Base-by-base conservation (phyloP, 176 grass and related monocot genomes). In the Zoysia pacifica region DNA sequence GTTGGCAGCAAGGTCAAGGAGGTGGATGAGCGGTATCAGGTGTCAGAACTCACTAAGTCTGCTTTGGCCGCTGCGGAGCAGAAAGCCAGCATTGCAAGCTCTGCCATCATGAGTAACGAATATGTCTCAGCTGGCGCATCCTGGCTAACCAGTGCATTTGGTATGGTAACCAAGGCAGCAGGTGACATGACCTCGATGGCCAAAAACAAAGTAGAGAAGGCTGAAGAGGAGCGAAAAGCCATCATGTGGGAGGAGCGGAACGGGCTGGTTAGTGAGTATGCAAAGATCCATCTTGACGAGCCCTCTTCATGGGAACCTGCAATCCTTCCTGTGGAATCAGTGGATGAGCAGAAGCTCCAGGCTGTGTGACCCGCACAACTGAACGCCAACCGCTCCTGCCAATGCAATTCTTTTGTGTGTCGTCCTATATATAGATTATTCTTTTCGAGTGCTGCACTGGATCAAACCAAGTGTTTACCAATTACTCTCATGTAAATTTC, bases 91-190 rank as follows among this genome's bases (percentile, higher is more conserved):
- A 81, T 71, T 55, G 92, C 96, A 13, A 76, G 90, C 49, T 86
- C 92, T 5, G 96, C 86, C 65, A 86, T 99, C 66, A 77, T 99
- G 92, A 81, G 71, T 58, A 95, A 95, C 83, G 86, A 80, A 5
- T 99, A 99, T 37, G 96, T 99, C 39, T 94, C 96, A 11, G 86
- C 86, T 54, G 92, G 96, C 15, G 90, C 96, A 11, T 99, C 90
- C 6, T 99, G 96, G 96, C 62, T 99, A 20, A 88, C 81, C 13
- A 95, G 79, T 39, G 86, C 92, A 65, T 85, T 99, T 20, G 78
- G 90, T 38, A 88, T 86, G 79, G 96, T 99, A 58, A 70, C 82
- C 16, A 99, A 95, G 61, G 92, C 96, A 39, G 90, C 96, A 10
- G 86, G 84, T 5, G 96, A 95, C 75, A 87, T 99, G 82, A 89